Conservation (phyloP, 768 basidiomycete species). For the Astraeus odoratus region DNA sequence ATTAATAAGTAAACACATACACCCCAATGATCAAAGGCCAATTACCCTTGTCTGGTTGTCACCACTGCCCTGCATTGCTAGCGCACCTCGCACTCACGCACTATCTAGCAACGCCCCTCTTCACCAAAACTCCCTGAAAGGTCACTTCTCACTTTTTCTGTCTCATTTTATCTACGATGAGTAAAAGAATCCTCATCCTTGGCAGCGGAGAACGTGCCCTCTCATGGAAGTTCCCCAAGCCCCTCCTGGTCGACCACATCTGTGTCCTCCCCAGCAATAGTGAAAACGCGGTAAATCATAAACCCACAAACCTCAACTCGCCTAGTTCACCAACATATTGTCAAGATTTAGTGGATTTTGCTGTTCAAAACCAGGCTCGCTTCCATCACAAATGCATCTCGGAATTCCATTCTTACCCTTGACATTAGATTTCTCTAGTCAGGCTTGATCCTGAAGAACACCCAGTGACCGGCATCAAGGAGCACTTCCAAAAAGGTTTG, state of each 20-base stretch:
- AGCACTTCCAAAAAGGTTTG: slow-evolving; percentile 81
- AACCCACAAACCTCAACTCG: slow-evolving; percentile 65
- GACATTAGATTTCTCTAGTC: slow-evolving; percentile 66
- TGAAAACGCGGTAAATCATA: slow-evolving; percentile 69
- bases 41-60: too few species aligned
- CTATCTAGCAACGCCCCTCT: too few species aligned
- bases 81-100: too few species aligned
- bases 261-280: slow-evolving; percentile 94
- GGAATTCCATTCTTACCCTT: slow-evolving; percentile 3
- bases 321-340: slow-evolving; percentile 56
- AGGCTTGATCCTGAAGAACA: slow-evolving; percentile 96
- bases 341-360: slow-evolving; percentile 67
- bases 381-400: background rate
- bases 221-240: slow-evolving; percentile 83
- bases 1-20: too few species aligned
- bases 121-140: too few species aligned
- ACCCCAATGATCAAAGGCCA: too few species aligned
- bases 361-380: slow-evolving; percentile 62
- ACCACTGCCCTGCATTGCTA: too few species aligned
- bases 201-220: slow-evolving; percentile 95
- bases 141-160: too few species aligned
- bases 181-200: slow-evolving; percentile 71
- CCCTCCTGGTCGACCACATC: slow-evolving; percentile 63
- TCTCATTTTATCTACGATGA: slow-evolving; percentile 31
- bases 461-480: slow-evolving; percentile 89